Conservation (phyloP, 2,329 filamentous ascomycete species). For the Aschersonia sp. region DNA sequence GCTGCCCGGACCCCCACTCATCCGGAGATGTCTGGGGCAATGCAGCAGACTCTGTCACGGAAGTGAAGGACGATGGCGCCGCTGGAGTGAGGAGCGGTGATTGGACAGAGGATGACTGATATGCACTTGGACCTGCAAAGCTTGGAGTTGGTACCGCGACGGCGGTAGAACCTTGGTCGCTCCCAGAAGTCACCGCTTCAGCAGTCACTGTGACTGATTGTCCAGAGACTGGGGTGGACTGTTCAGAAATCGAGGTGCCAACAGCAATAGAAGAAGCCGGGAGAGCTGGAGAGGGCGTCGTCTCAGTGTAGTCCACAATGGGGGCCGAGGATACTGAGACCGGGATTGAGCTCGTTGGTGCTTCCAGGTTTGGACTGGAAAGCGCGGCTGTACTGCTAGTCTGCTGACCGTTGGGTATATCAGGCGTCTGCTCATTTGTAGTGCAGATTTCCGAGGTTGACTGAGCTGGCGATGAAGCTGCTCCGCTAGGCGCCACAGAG, state of each 20-base stretch:
- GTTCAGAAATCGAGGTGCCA: not conserved
- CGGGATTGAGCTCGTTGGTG: not conserved
- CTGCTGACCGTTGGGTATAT: not conserved
- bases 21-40: conserved; percentile 2
- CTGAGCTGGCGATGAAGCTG: not conserved
- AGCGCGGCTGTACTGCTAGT: not conserved
- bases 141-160: not conserved
- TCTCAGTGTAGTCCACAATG: not conserved
- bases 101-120: not conserved
- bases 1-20: not conserved
- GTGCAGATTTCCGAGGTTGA: conserved; percentile 1
- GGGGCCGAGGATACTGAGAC: too few species aligned
- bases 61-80: conserved; percentile 1
- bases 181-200: not conserved
- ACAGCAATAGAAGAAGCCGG: too few species aligned
- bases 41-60: not conserved
- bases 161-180: not conserved
- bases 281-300: not conserved
- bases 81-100: conserved; percentile 1
- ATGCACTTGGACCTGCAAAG: not conserved
- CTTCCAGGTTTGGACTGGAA: not conserved
- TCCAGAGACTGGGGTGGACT: not conserved
- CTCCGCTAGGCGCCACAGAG: not conserved
- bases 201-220: not conserved
- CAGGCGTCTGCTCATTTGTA: not conserved